Conservation (phyloP, 2,329 filamentous ascomycete genomes). For the Cladosporium sp. region DNA sequence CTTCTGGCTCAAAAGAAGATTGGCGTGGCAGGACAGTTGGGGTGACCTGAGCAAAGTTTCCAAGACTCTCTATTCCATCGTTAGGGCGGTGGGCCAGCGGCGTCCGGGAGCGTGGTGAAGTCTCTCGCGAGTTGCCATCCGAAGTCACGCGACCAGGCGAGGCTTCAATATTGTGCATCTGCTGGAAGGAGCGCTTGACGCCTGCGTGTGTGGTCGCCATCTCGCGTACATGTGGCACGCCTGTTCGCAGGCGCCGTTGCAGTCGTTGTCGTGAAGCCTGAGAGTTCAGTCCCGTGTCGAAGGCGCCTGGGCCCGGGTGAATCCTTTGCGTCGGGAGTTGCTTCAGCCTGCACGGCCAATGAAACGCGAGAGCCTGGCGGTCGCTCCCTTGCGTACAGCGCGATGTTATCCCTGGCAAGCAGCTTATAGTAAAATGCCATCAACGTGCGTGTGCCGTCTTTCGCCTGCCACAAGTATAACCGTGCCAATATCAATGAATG, state of each 20-base stretch:
- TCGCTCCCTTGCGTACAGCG: not conserved
- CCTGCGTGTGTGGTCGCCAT: constrained; percentile 28
- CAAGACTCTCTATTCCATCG: constrained; percentile 10
- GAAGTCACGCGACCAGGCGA: constrained; percentile 1
- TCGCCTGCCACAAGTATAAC: not conserved
- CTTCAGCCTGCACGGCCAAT: constrained; percentile 6
- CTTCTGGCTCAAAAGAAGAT: constrained; percentile 52
- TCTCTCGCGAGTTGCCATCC: constrained; percentile 12
- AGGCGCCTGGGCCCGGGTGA: constrained; percentile 5
- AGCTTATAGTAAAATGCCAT: not conserved
- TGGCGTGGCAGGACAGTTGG: constrained; percentile 8
- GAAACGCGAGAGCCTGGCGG: not conserved
- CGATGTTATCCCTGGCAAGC: not conserved
- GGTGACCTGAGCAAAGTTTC: constrained; percentile 7
- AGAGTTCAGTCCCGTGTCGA: not conserved
- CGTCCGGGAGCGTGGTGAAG: constrained; percentile 14
- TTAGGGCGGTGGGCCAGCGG: constrained; percentile 3
- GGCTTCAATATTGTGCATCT: constrained; percentile 22
- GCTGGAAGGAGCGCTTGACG: constrained; percentile 26
- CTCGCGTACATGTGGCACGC: not conserved
- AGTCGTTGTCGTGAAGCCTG: not conserved
- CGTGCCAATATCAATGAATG: not conserved
- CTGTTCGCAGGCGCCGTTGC: not conserved
- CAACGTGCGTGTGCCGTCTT: not conserved
- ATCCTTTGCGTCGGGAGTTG: constrained; percentile 11